These are phyloP conservation scores for Taiozyma sp. DNA, from an alignment of 1,139 yeast genomes.

Conservation along the genomic window DNA sequence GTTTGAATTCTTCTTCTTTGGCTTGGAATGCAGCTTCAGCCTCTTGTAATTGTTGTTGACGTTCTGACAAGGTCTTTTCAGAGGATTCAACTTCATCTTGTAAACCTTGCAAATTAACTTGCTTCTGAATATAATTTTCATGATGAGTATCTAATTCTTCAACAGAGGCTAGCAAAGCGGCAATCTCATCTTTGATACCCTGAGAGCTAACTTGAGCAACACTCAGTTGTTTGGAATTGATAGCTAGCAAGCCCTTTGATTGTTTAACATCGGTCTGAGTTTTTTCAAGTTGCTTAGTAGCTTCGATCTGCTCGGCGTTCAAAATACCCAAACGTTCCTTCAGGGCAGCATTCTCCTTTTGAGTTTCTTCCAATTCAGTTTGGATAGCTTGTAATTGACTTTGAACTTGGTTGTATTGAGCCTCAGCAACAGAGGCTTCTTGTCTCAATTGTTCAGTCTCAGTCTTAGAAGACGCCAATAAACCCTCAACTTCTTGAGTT, in stretches of 20 bases:
- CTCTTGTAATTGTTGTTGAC: slow-evolving; percentile 22
- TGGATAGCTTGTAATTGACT: slow-evolving; percentile 61
- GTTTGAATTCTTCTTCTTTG: slow-evolving; percentile 27
- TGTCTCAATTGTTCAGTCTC: slow-evolving; percentile 73
- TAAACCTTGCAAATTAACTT: slow-evolving; percentile 33
- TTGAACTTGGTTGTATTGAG: slow-evolving; percentile 71
- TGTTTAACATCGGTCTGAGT: slow-evolving; percentile 52
- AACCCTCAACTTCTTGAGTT: slow-evolving; percentile 62
- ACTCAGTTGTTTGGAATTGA: slow-evolving; percentile 65
- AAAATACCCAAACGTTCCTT: slow-evolving; percentile 64
- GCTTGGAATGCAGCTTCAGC: slow-evolving; percentile 13
- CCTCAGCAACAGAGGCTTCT: slow-evolving; percentile 77
- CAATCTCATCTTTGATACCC: slow-evolving; percentile 44
- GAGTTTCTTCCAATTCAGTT: slow-evolving; percentile 56
- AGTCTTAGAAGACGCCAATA: slow-evolving; percentile 51
- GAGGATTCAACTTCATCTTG: slow-evolving; percentile 21
- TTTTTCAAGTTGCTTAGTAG: slow-evolving; percentile 51
- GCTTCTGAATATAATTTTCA: slow-evolving; percentile 30
- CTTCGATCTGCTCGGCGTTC: slow-evolving; percentile 62
- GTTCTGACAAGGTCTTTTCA: slow-evolving; percentile 24
- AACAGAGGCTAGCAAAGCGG: slow-evolving; percentile 30
- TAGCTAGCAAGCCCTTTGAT: slow-evolving; percentile 58
- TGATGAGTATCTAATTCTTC: slow-evolving; percentile 36
- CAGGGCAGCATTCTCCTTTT: slow-evolving; percentile 57
- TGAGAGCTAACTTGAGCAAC: slow-evolving; percentile 45